phyloP scores from a whole-genome alignment of 768 basidiomycete genomes.

The Amanita fuliginea region DNA sequence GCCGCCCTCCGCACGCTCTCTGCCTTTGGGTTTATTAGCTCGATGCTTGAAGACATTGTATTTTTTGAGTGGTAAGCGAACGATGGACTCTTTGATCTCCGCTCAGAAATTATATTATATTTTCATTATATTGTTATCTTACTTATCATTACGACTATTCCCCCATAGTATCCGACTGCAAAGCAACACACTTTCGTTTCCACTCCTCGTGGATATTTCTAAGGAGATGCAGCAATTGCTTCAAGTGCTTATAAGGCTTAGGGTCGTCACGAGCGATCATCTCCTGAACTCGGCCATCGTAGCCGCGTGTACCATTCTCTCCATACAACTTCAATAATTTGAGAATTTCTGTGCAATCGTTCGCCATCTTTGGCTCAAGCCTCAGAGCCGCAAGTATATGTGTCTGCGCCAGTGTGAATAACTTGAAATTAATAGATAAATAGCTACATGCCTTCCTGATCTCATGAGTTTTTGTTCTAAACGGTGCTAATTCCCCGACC shows the following conservation, averaged over 20 bases:
- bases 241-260: constrained; percentile 31
- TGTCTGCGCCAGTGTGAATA: constrained; percentile 18
- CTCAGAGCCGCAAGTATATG: constrained; percentile 46
- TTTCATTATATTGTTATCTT: neutral
- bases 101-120: constrained; percentile 5
- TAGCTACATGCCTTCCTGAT: constrained; percentile 34
- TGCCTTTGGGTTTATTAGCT: constrained; percentile 94
- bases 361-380: constrained; percentile 31
- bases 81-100: constrained; percentile 1
- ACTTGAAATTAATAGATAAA: neutral
- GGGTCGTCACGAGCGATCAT: constrained; percentile 36
- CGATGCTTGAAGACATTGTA: constrained; percentile 66
- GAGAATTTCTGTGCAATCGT: constrained; percentile 39
- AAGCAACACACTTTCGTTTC: constrained; percentile 19
- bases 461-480: constrained; percentile 17
- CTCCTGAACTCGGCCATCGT: constrained; percentile 36
- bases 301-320: constrained; percentile 33
- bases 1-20: constrained; percentile 87
- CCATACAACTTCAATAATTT: constrained; percentile 46
- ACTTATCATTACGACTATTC: neutral
- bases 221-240: constrained; percentile 37
- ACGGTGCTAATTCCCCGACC: constrained; percentile 31
- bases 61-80: neutral
- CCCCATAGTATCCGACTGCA: neutral
- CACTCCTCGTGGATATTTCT: constrained; percentile 36